These are phyloP conservation scores for Hypomyces rosellus DNA, from an alignment of 2,329 filamentous ascomycete genomes.

Conservation along the genomic window DNA sequence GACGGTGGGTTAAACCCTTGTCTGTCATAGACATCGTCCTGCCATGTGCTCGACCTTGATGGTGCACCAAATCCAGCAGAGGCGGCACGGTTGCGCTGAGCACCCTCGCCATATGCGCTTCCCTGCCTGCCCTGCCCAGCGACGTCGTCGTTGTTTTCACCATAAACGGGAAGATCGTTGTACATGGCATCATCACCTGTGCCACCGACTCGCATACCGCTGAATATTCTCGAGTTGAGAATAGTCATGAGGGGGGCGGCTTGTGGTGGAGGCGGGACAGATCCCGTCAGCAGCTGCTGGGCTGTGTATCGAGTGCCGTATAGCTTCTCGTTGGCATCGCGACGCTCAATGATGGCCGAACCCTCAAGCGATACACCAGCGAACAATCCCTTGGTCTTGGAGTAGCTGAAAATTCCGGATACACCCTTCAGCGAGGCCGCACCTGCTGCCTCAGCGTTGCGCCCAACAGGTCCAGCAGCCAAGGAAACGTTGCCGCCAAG, in stretches of 20 bases:
- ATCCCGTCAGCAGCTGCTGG: constrained; percentile 71
- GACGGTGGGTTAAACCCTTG: constrained; percentile 35
- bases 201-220: constrained; percentile 48
- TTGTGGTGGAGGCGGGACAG: constrained; percentile 69
- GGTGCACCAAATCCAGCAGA: constrained; percentile 50
- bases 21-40: constrained; percentile 68
- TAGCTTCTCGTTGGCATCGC: constrained; percentile 94
- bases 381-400: constrained; percentile 95
- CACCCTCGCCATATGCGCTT: constrained; percentile 62
- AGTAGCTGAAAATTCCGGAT: constrained; percentile 92
- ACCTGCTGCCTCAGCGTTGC: constrained; percentile 93
- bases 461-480: constrained; percentile 85
- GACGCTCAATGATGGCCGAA: constrained; percentile 84
- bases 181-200: constrained; percentile 64
- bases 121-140: constrained; percentile 76
- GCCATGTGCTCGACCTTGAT: constrained; percentile 63
- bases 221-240: constrained; percentile 79
- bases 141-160: constrained; percentile 72
- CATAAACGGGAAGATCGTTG: constrained; percentile 89
- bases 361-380: constrained; percentile 93
- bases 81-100: constrained; percentile 28
- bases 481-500: constrained; percentile 95
- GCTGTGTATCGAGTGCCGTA: constrained; percentile 82
- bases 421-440: constrained; percentile 86
- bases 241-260: constrained; percentile 80